These are phyloP conservation scores for Periconia digitata DNA, from an alignment of 2,329 filamentous ascomycete genomes.

Conservation along the genomic window DNA sequence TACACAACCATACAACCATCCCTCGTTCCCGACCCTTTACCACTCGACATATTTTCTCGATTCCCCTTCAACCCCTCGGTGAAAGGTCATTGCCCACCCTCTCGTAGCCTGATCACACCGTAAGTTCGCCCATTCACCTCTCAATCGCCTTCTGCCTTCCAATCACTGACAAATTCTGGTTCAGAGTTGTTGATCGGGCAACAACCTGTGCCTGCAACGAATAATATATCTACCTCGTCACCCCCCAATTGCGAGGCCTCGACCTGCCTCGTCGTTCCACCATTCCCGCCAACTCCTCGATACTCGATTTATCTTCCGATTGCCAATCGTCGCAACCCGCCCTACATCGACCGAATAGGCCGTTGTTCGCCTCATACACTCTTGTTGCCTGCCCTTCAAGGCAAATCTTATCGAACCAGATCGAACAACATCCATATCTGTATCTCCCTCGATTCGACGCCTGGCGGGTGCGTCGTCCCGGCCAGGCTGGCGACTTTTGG, in stretches of 20 bases:
- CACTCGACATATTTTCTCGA: neutral
- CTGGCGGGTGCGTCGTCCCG: conserved; percentile 10
- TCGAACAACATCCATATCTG: no score
- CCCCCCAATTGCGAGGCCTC: neutral
- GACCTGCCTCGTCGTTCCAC: neutral
- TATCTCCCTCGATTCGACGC: neutral
- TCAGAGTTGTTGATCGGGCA: neutral
- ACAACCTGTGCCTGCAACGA: neutral
- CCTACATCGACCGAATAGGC: no score
- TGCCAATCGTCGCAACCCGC: no score
- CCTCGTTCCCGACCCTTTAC: neutral
- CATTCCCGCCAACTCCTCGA: neutral
- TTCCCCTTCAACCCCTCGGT: neutral
- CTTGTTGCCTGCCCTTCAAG: no score
- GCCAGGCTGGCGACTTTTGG: conserved; percentile 8
- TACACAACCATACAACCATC: neutral
- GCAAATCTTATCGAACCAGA: no score
- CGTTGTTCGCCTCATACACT: no score
- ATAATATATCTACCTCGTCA: neutral
- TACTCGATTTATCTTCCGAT: no score
- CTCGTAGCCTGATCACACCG: neutral
- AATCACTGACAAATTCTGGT: neutral
- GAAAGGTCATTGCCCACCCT: neutral
- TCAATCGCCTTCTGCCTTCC: neutral
- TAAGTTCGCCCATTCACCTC: neutral